A percentile compares a stretch with the other conserved stretches of the same genome.
These are phyloP conservation scores for Zarea fungicola DNA, from an alignment of 2,329 filamentous ascomycete genomes.

Conservation along the genomic window DNA sequence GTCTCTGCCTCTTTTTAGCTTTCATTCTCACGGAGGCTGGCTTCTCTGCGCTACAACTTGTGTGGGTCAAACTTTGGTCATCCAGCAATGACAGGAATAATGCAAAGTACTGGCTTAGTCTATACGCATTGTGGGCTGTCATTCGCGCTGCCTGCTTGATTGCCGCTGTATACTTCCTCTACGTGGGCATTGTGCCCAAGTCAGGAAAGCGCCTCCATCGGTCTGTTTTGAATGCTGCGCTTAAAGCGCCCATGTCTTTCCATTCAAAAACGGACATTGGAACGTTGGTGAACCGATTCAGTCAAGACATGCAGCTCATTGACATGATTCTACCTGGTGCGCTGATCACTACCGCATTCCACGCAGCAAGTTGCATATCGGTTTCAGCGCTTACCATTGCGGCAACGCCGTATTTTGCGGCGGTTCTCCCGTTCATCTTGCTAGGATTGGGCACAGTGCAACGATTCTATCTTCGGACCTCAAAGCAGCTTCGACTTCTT, in stretches of 20 bases:
- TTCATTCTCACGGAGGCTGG: background rate
- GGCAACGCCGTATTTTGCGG: slow-evolving; percentile 11
- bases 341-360: slow-evolving; percentile 3
- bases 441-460: background rate
- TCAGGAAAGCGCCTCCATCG: slow-evolving; percentile 5
- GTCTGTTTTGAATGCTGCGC: slow-evolving; percentile 6
- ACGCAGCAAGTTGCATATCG: background rate
- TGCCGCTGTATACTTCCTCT: slow-evolving; percentile 8
- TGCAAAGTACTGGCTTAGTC: slow-evolving; percentile 7
- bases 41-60: background rate
- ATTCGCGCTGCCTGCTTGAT: background rate
- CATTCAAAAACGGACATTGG: slow-evolving; percentile 7
- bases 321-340: slow-evolving; percentile 12
- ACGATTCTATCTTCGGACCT: slow-evolving; percentile 14
- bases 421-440: slow-evolving; percentile 4
- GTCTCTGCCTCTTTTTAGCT: slow-evolving; percentile 2
- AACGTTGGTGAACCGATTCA: slow-evolving; percentile 14
- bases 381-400: slow-evolving; percentile 5
- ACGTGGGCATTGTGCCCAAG: slow-evolving; percentile 8
- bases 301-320: slow-evolving; percentile 14
- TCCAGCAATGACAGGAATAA: slow-evolving; percentile 4
- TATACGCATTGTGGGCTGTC: slow-evolving; percentile 6
- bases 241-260: slow-evolving; percentile 12
- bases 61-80: slow-evolving; percentile 11
- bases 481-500: slow-evolving; percentile 13